Conservation (phyloP, 2,329 filamentous ascomycete genomes). For the Aureobasidium melanogenum region DNA sequence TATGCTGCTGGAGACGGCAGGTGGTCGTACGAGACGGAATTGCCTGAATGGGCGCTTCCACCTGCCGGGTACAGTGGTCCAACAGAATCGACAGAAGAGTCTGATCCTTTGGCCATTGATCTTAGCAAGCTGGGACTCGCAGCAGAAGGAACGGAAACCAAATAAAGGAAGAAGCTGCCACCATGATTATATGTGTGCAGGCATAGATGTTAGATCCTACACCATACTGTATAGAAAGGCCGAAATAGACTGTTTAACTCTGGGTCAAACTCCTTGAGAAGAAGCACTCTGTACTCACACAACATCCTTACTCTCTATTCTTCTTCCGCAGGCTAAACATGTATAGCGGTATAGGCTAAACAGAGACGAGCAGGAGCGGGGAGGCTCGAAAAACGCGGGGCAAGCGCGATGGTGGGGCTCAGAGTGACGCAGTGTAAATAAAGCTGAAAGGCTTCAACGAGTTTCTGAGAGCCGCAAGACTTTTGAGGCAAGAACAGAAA, state of each 20-base stretch:
- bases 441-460: neutral
- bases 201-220: neutral
- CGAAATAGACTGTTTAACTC: neutral
- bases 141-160: neutral
- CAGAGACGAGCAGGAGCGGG: neutral
- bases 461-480: neutral
- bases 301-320: neutral
- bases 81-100: conserved; percentile 49
- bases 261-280: too few relatives aligned
- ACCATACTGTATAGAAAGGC: neutral
- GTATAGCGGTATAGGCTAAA: neutral
- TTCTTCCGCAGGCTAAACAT: neutral
- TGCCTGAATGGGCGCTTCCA: conserved; percentile 82
- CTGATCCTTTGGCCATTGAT: conserved; percentile 37
- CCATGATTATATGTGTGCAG: neutral
- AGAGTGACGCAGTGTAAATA: conserved; percentile 3
- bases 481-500: neutral
- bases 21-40: conserved; percentile 79
- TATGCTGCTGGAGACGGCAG: conserved; percentile 76
- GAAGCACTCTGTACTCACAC: neutral
- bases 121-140: conserved; percentile 30
- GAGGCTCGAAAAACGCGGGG: neutral
- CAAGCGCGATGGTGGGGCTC: neutral
- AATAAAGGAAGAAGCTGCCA: neutral
- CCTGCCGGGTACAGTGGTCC: conserved; percentile 65